Base-by-base conservation (phyloP, 2,329 filamentous ascomycete species). In the Ophiostoma quercus region DNA sequence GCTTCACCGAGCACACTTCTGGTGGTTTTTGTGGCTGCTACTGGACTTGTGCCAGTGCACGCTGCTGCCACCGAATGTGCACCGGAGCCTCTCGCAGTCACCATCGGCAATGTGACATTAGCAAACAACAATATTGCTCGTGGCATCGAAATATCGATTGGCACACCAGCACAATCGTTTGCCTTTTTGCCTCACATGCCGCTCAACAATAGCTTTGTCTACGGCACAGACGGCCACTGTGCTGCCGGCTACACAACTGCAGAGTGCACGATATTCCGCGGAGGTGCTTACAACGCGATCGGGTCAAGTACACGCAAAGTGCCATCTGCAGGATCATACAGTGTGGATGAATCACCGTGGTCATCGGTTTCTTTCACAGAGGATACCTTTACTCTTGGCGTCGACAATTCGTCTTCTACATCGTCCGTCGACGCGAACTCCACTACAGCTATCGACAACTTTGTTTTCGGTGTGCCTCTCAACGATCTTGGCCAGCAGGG, bases 91-190 rank as follows among this genome's bases (percentile, higher is more conserved):
- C 34, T 69, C 3, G 68, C 68, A 29, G 37, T 69, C 22, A 41
- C 68, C 14, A 47, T 69, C 19, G 68, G 63, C 34, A 69, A 69
- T 37, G 65, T 69, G 43, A 67, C 68, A 19, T 51, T 69, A n/a
- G 62, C 68, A 3, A 69, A 69, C 63, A 67, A 62, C 34, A 43
- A 67, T 19, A 25, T 67, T 14, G 68, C 68, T 3, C 63, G 68
- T 16, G 68, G 68, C 14, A 32, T 69, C 8, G 22, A 62, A 11
- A 22, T 69, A 29, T 29, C 3, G 34, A 62, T 57, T 14, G 51
- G 51, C 11, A 57, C 51, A 12, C 51, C 51, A 25, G n/a, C 51
- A 9, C 51, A 57, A 8, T 57, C 51, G n/a, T 57, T 57, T 12
- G 51, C 22, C n/a, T 57, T 57, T 12, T 19, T 57, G 51, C n/a